A percentile compares a stretch with the other conserved stretches of the same genome.
These are phyloP conservation scores for Chaetomiaceae sp. DNA, from an alignment of 2,329 filamentous ascomycete species.

Conservation along the genomic window DNA sequence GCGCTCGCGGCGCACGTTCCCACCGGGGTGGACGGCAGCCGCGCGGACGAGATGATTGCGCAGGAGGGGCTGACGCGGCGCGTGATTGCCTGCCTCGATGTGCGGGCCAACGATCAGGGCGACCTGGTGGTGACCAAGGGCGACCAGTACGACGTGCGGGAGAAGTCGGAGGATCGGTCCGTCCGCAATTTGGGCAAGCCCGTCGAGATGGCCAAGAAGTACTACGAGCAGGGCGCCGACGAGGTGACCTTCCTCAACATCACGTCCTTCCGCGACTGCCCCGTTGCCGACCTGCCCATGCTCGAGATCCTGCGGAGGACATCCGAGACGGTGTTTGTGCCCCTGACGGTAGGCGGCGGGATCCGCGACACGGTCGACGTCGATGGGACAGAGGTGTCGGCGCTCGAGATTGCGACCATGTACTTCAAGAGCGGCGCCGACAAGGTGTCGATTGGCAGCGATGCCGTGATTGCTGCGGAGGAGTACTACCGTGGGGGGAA, in stretches of 20 bases:
- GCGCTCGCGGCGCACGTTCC: conserved; percentile 40
- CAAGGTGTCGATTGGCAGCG: conserved; percentile 94
- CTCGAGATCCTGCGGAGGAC: conserved; percentile 84
- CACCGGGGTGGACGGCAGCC: conserved; percentile 20
- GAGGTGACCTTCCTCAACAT: conserved; percentile 98
- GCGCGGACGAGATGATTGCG: conserved; percentile 15
- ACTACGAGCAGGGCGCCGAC: conserved; percentile 95
- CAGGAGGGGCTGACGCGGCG: conserved; percentile 78
- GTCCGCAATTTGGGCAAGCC: conserved; percentile 96
- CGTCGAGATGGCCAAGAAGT: conserved; percentile 86
- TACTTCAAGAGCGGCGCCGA: conserved; percentile 97
- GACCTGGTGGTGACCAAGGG: conserved; percentile 98
- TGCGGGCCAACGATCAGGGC: conserved; percentile 87
- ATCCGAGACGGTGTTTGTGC: conserved; percentile 90
- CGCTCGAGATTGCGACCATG: conserved; percentile 88
- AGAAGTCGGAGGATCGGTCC: conserved; percentile 63
- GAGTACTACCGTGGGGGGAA: conserved; percentile 73
- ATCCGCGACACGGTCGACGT: conserved; percentile 90
- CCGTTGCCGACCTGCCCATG: conserved; percentile 89
- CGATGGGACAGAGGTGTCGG: conserved; percentile 80
- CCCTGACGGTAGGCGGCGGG: conserved; percentile 89
- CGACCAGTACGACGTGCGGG: conserved; percentile 96
- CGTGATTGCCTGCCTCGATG: conserved; percentile 93
- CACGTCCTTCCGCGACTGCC: conserved; percentile 94
- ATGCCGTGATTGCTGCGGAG: conserved; percentile 89